Percentiles rank a stretch among this genome's conserved stretches.
phyloP scores from a whole-genome alignment of 768 basidiomycete species.

The Udeniomyces megalosporus region DNA sequence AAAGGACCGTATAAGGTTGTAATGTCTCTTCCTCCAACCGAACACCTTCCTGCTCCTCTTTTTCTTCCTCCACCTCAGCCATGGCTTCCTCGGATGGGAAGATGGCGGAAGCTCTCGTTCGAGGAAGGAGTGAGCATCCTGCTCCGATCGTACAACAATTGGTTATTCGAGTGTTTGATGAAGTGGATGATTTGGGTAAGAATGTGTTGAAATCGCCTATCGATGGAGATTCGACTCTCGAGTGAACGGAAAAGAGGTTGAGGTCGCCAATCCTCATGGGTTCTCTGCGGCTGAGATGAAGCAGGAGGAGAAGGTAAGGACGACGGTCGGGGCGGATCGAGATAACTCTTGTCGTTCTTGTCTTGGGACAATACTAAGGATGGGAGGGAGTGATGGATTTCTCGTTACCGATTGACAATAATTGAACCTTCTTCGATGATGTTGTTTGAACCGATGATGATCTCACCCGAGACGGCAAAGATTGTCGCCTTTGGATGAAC shows the following conservation, averaged over 20 bases:
- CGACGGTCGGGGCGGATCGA: conserved; percentile 26
- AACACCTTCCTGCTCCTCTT: background rate
- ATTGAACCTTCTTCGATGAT: conserved; percentile 84
- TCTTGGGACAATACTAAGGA: too few relatives aligned
- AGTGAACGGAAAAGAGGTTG: conserved; percentile 86
- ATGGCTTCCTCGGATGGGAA: conserved; percentile 22
- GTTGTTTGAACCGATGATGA: conserved; percentile 71
- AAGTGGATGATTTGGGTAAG: conserved; percentile 63
- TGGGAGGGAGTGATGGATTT: background rate
- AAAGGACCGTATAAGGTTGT: conserved; percentile 68
- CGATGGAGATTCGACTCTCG: conserved; percentile 69
- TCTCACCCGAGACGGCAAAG: conserved; percentile 76
- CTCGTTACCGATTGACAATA: conserved; percentile 62
- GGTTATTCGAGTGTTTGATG: conserved; percentile 61
- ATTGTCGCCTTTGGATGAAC: conserved; percentile 90
- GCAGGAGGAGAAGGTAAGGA: background rate
- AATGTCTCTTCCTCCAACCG: conserved; percentile 44
- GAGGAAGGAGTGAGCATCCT: conserved; percentile 53
- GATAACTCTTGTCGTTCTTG: background rate
- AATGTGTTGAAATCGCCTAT: conserved; percentile 77
- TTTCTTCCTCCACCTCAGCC: conserved; percentile 20
- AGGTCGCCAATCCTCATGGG: conserved; percentile 86
- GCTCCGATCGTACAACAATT: conserved; percentile 72
- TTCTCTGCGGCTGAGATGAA: conserved; percentile 38
- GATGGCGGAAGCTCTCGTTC: conserved; percentile 7